Evolutionary conservation across 768 basidiomycete species (phyloP).

Genomic region (Inosperma sp.): DNA sequence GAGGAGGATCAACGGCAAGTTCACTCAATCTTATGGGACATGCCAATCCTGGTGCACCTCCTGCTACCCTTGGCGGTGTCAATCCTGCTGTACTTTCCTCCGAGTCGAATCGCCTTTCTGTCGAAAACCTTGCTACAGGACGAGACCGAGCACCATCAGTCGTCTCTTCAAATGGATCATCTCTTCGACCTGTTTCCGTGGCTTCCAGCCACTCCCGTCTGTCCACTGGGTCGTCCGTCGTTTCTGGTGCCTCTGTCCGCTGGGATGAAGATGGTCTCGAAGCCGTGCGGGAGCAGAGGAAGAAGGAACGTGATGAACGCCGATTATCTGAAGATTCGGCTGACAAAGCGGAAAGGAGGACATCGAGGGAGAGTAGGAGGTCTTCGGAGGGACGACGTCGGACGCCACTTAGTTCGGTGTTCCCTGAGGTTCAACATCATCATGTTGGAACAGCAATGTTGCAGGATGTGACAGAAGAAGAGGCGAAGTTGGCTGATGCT

Average conservation of each 20-base stretch:
- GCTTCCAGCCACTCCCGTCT: conserved; percentile 29
- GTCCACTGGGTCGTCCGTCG: conserved; percentile 39
- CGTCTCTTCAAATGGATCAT: conserved; percentile 20
- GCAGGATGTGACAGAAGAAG: background rate
- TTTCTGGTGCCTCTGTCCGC: conserved; percentile 41
- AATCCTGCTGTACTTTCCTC: background rate
- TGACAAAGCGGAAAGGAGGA: conserved; percentile 24
- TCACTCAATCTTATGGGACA: conserved; percentile 19
- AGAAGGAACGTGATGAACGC: conserved; percentile 35
- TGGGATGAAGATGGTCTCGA: conserved; percentile 35
- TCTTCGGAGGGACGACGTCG: conserved; percentile 50
- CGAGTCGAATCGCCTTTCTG: conserved; percentile 32
- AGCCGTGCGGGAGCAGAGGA: conserved; percentile 45
- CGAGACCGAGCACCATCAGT: conserved; percentile 22
- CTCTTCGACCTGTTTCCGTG: conserved; percentile 19
- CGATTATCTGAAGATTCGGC: conserved; percentile 21
- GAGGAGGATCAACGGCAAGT: conserved; percentile 37
- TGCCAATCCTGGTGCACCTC: conserved; percentile 7
- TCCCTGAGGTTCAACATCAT: conserved; percentile 34
- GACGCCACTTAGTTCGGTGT: conserved; percentile 54
- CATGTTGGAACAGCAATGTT: conserved; percentile 17
- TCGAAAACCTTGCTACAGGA: conserved; percentile 28
- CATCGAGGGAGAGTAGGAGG: conserved; percentile 41
- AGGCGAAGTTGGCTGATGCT: background rate
- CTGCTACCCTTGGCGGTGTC: background rate